Evolutionary conservation across 1,284 basidiomycete species (phyloP).

Genomic region (Pascua guehoae): DNA sequence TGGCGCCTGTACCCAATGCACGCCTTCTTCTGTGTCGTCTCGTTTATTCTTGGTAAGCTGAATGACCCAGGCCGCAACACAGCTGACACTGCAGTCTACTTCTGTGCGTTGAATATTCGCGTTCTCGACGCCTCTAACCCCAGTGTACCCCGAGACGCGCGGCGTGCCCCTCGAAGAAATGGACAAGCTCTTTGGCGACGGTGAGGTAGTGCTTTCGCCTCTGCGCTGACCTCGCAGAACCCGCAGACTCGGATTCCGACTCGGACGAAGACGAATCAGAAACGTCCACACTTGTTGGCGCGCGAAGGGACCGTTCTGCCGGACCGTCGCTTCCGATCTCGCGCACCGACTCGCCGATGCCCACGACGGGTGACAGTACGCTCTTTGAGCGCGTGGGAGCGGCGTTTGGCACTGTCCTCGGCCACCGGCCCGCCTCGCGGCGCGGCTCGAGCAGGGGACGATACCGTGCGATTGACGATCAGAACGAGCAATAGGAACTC

Average conservation of each 20-base stretch:
- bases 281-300: slow-evolving; percentile 56
- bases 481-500: slow-evolving; percentile 64
- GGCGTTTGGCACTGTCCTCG: slow-evolving; percentile 58
- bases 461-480: slow-evolving; percentile 58
- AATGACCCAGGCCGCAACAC: not conserved
- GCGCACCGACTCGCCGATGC: slow-evolving; percentile 31
- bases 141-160: slow-evolving; percentile 54
- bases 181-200: slow-evolving; percentile 49
- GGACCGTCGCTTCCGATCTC: slow-evolving; percentile 36
- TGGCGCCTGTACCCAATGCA: slow-evolving; percentile 97
- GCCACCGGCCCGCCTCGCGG: slow-evolving; percentile 38
- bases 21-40: slow-evolving; percentile 85
- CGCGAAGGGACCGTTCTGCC: slow-evolving; percentile 26
- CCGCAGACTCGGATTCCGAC: slow-evolving; percentile 25
- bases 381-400: slow-evolving; percentile 40
- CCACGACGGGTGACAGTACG: slow-evolving; percentile 31
- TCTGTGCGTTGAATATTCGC: slow-evolving; percentile 6
- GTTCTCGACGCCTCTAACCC: too few species aligned
- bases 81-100: slow-evolving; percentile 29
- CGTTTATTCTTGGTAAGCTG: slow-evolving; percentile 64
- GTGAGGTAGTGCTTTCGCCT: slow-evolving; percentile 4
- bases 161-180: slow-evolving; percentile 57
- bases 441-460: slow-evolving; percentile 40
- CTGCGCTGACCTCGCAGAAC: slow-evolving; percentile 1
- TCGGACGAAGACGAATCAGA: slow-evolving; percentile 55